phyloP scores from a whole-genome alignment of 2,329 filamentous ascomycete genomes.

The Pseudocercospora pini-densiflorae region DNA sequence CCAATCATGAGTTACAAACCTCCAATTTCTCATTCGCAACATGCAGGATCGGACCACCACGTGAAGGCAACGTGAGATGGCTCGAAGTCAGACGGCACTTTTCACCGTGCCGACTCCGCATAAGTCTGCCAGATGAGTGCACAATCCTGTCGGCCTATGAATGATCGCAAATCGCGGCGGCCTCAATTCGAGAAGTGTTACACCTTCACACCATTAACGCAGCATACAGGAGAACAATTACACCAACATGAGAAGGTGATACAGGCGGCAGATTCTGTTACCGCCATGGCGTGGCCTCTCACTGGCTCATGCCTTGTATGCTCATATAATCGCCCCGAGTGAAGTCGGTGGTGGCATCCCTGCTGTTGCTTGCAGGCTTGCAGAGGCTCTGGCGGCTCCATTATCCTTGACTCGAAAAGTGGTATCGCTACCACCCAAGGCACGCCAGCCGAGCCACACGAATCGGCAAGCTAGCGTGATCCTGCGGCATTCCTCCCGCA shows the following conservation, averaged over 20 bases:
- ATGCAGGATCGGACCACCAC: conserved; percentile 8
- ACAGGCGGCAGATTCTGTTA: conserved; percentile 4
- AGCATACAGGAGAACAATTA: neutral
- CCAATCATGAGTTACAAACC: conserved; percentile 3
- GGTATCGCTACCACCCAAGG: neutral
- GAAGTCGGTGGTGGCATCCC: conserved; percentile 7
- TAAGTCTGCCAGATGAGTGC: neutral
- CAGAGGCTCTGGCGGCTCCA: neutral
- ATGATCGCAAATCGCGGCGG: neutral
- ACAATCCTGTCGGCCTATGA: neutral
- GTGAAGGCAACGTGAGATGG: neutral
- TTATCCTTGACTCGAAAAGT: neutral
- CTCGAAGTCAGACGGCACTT: conserved; percentile 6
- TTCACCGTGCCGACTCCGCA: neutral
- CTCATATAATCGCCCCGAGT: neutral
- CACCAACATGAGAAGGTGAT: neutral
- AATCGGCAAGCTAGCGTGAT: neutral
- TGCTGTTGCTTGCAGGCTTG: neutral
- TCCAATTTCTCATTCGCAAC: neutral
- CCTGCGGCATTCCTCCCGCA: conserved; percentile 7
- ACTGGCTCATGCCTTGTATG: conserved; percentile 1
- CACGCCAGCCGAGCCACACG: neutral
- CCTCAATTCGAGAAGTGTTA: conserved; percentile 3
- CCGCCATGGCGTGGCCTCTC: conserved; percentile 6
- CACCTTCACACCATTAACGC: neutral